Conservation (phyloP, 768 basidiomycete genomes). For the Suillus discolor region DNA sequence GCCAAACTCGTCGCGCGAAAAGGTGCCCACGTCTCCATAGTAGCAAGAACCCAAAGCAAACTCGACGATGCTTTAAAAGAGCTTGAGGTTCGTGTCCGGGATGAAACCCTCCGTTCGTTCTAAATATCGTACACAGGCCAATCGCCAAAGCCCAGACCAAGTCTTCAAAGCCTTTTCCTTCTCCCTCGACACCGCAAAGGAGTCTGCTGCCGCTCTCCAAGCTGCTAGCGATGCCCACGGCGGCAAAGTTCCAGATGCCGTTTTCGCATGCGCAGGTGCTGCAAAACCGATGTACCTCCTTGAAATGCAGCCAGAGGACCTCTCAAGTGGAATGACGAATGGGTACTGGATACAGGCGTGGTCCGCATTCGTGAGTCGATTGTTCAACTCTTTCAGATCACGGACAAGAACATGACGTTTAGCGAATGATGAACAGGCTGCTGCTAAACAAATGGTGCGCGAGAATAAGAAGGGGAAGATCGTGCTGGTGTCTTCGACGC, state of each 20-base stretch:
- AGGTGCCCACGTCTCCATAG: conserved; percentile 85
- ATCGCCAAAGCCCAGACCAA: conserved; percentile 58
- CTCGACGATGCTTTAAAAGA: conserved; percentile 59
- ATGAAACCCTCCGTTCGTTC: not conserved
- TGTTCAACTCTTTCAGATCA: not conserved
- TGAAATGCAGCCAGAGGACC: conserved; percentile 61
- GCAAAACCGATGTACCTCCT: conserved; percentile 74
- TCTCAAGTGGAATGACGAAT: conserved; percentile 59
- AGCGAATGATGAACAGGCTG: conserved; percentile 47
- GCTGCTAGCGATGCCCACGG: conserved; percentile 56
- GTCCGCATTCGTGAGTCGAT: conserved; percentile 47
- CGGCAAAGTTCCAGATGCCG: conserved; percentile 68
- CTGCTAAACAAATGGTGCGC: conserved; percentile 63
- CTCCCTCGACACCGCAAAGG: conserved; percentile 53
- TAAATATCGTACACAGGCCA: conserved; percentile 38
- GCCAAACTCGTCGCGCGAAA: conserved; percentile 63
- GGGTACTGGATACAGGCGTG: conserved; percentile 52
- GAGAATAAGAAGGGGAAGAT: conserved; percentile 66
- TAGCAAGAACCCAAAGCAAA: conserved; percentile 71
- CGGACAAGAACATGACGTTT: not conserved
- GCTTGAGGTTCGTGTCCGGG: conserved; percentile 62
- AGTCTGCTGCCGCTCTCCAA: conserved; percentile 63
- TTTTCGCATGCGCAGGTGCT: conserved; percentile 81
- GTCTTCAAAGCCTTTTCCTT: conserved; percentile 67
- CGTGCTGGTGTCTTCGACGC: conserved; percentile 71